Evolutionary conservation across 768 basidiomycete species (phyloP).

Genomic region (Rhodotorula babjevae): DNA sequence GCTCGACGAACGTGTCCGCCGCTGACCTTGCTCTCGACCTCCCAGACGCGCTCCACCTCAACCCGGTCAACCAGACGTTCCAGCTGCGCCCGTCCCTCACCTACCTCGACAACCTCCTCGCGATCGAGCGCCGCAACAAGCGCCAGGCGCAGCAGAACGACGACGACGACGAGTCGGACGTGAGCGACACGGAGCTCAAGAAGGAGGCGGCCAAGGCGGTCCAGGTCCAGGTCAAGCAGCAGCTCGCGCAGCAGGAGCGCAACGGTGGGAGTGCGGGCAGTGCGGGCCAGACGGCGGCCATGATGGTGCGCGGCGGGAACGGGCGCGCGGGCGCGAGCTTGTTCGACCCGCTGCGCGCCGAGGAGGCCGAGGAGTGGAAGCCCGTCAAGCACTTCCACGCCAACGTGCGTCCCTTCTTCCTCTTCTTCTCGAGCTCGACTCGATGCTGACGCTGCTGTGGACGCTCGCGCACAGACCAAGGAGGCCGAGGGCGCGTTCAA

Average conservation of each 20-base stretch:
- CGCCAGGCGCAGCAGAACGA: conserved; percentile 29
- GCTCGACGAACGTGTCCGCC: neutral
- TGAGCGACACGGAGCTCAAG: conserved; percentile 38
- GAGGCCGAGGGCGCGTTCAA: conserved; percentile 19
- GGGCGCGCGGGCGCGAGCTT: conserved; percentile 2
- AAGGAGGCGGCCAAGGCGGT: conserved; percentile 38
- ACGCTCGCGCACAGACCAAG: conserved; percentile 11
- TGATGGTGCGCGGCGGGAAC: neutral
- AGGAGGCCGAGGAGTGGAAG: conserved; percentile 36
- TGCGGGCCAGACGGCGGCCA: conserved; percentile 7
- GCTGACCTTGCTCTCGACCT: neutral
- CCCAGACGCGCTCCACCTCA: conserved; percentile 44
- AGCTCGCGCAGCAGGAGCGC: conserved; percentile 1
- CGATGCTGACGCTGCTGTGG: too few relatives aligned
- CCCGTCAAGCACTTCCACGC: conserved; percentile 35
- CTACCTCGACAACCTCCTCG: conserved; percentile 45
- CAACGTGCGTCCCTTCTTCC: conserved; percentile 18
- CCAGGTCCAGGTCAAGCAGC: conserved; percentile 35
- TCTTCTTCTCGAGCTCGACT: neutral
- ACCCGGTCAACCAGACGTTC: conserved; percentile 43
- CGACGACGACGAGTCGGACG: conserved; percentile 39
- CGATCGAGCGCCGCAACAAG: conserved; percentile 32
- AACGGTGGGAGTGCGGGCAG: conserved; percentile 18
- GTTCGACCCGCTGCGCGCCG: conserved; percentile 31
- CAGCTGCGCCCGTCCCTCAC: conserved; percentile 45